phyloP scores from a whole-genome alignment of 495 filamentous ascomycete species.

The Aspergillus carlsbadensis region DNA sequence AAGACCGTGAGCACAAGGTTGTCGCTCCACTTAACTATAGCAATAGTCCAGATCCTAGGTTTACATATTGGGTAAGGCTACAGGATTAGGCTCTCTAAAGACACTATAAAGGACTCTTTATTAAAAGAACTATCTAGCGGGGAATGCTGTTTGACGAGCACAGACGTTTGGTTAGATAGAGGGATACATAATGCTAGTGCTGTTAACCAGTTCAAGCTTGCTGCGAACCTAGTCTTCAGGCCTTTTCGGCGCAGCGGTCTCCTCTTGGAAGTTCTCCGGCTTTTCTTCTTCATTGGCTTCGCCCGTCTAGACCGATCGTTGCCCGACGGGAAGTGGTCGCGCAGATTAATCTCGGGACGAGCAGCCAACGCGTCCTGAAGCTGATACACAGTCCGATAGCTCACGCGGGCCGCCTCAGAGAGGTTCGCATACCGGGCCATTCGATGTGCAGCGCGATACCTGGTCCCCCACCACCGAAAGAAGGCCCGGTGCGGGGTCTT shows the following conservation, averaged over 20 bases:
- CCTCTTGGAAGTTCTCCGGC: no score
- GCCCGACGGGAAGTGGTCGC: no score
- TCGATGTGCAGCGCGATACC: constrained; percentile 9
- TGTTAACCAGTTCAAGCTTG: no score
- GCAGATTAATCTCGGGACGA: no score
- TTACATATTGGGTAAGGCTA: constrained; percentile 16
- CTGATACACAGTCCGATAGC: no score
- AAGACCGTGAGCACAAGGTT: constrained; percentile 32
- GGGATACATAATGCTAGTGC: no score
- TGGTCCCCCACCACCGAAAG: constrained; percentile 18
- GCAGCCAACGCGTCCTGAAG: no score
- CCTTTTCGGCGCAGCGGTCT: no score
- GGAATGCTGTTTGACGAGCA: neutral
- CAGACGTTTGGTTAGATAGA: neutral
- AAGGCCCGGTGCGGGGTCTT: constrained; percentile 18
- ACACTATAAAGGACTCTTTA: neutral
- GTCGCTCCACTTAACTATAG: constrained; percentile 27
- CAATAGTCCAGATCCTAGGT: constrained; percentile 12
- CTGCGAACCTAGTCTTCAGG: no score
- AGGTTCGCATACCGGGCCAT: no score
- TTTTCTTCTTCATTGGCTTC: no score
- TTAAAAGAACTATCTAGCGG: neutral
- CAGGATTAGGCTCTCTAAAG: constrained; percentile 17
- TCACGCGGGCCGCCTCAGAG: constrained; percentile 2
- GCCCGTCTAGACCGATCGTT: no score